Conservation (phyloP, 2,329 filamentous ascomycete genomes). For the Coniochaeta prunicola region DNA sequence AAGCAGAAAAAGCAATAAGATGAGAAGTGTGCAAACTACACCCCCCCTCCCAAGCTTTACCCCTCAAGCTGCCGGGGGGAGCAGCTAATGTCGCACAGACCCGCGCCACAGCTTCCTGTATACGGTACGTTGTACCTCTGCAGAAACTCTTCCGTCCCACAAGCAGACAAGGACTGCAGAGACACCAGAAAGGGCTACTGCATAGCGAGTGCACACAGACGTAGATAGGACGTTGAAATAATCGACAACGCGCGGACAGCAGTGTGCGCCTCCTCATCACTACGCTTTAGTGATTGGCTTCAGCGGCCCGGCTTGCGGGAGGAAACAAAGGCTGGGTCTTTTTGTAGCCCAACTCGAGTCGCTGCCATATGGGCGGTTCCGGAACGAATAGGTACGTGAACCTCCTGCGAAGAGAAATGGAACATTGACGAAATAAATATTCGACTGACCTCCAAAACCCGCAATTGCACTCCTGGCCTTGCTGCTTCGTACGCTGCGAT, state of each 20-base stretch:
- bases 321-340: not conserved
- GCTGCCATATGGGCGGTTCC: not conserved
- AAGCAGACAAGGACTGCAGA: not conserved
- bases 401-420: not conserved
- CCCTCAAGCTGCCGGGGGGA: not conserved
- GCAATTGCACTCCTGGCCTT: not conserved
- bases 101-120: constrained; percentile 4
- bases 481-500: not conserved
- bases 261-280: not conserved
- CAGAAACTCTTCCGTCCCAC: not conserved
- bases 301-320: not conserved
- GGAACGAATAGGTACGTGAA: no score
- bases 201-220: not conserved
- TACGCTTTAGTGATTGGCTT: not conserved
- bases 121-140: not conserved
- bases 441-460: not conserved
- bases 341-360: not conserved
- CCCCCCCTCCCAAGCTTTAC: not conserved
- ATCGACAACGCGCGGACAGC: not conserved
- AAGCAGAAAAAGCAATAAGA: not conserved
- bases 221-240: not conserved
- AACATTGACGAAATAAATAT: not conserved
- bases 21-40: not conserved
- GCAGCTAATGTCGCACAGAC: constrained; percentile 2
- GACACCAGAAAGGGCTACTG: not conserved